Base-by-base conservation (phyloP, 2,329 filamentous ascomycete species). In the Acarospora socialis region DNA sequence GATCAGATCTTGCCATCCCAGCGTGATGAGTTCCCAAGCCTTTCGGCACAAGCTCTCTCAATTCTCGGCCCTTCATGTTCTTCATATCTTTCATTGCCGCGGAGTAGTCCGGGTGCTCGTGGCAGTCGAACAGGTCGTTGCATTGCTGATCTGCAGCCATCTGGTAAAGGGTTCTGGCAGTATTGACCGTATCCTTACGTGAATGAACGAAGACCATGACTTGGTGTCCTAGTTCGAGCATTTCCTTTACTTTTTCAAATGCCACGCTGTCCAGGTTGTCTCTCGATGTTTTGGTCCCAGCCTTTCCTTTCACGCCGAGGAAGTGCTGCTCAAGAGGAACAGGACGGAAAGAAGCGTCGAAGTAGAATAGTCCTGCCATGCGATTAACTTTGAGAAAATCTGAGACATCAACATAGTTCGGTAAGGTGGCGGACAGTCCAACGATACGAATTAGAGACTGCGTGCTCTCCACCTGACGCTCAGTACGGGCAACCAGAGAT, bases 201-300 rank as follows among this genome's bases (percentile, higher is more conserved):
- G 87, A 94, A 53, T 98, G 92, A 7, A 98, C 92, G 54, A 99
- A 98, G 0, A 99, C 87, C 92, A 99, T 98, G 43, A 98, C 71
- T 53, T 98, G 90, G 48, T 99, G 90, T n/a, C 81, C 86, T 36
- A 67, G 64, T 49, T 84, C 73, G 3, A 98, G 65, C 86, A 98
- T 94, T 32, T 90, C 80, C 44, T 76, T 78, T 28, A 94, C 84
- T 52, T 99, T 99, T 43, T 95, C 86, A 50, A 92, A 98, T 0
- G 83, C 75, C 3, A 83, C 76, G 15, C 68, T 68, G 45, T 98
- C 90, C 17, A 98, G 63, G 43, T 95, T 95, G 21, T 94, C 87
- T 35, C 81, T 76, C 6, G 81, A 86, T 37, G 76, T 71, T 50
- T 78, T 90, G 15, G 73, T 73, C 4, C 81, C 81, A 0, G 83